A percentile compares a stretch with the other conserved stretches of the same genome.
Conservation (phyloP, 371 early-diverging fungal species). For the Haplosporangium sp. region DNA sequence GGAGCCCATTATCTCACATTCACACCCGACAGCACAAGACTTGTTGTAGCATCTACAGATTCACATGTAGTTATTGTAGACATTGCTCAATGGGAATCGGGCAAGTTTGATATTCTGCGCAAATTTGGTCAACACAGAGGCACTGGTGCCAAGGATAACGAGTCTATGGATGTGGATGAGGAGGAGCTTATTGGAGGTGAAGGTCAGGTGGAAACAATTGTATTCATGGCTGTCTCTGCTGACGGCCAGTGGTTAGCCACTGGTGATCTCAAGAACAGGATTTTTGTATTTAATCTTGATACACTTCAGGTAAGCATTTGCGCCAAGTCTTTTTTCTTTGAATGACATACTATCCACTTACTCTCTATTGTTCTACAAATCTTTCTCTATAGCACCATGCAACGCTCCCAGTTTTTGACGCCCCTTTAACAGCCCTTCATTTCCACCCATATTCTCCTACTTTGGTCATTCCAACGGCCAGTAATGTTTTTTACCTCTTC, state of each 20-base stretch:
- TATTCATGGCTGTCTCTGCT: conserved; percentile 75
- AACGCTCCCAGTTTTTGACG: conserved; percentile 74
- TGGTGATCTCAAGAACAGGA: conserved; percentile 79
- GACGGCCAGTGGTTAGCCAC: conserved; percentile 88
- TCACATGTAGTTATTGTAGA: conserved; percentile 74
- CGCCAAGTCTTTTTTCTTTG: background rate
- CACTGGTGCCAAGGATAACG: conserved; percentile 29
- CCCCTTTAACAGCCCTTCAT: conserved; percentile 78
- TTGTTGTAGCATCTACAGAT: conserved; percentile 74
- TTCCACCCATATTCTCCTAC: conserved; percentile 78
- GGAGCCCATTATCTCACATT: conserved; percentile 75
- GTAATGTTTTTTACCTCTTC: conserved; percentile 83
- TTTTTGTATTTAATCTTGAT: conserved; percentile 84
- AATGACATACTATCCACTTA: background rate
- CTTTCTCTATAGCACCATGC: conserved; percentile 64
- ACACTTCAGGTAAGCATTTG: conserved; percentile 68
- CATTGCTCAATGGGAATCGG: conserved; percentile 66
- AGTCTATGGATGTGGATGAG: conserved; percentile 57
- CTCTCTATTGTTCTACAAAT: conserved; percentile 1
- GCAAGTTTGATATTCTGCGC: conserved; percentile 64
- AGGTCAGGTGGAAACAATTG: conserved; percentile 66
- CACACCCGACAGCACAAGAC: conserved; percentile 75
- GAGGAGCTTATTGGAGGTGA: conserved; percentile 58
- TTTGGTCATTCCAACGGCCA: conserved; percentile 73
- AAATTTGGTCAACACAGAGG: conserved; percentile 74